phyloP scores from a whole-genome alignment of 2,329 filamentous ascomycete genomes.

The Biscogniauxia marginata region DNA sequence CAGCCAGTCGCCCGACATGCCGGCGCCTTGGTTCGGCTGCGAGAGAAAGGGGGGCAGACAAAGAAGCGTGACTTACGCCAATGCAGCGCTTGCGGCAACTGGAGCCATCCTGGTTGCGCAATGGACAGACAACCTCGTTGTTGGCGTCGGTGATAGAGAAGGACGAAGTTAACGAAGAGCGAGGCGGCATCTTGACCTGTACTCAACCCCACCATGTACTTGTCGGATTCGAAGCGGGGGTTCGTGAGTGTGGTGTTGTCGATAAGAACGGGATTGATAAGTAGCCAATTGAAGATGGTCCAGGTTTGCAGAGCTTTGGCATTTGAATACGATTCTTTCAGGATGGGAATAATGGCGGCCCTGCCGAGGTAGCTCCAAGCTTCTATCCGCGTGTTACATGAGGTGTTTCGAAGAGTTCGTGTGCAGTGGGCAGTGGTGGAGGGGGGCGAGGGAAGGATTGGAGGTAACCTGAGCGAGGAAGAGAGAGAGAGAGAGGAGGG shows the following conservation, averaged over 20 bases:
- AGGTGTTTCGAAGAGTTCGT: conserved; percentile 40
- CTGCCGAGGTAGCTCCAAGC: conserved; percentile 37
- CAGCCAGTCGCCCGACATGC: too few relatives aligned
- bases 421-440: conserved; percentile 20
- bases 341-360: conserved; percentile 15
- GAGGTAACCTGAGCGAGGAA: conserved; percentile 19
- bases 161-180: conserved; percentile 81
- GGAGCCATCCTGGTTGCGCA: conserved; percentile 94
- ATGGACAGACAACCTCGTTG: conserved; percentile 94
- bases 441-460: conserved; percentile 15
- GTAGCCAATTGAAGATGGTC: conserved; percentile 19
- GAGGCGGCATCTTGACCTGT: conserved; percentile 75
- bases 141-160: conserved; percentile 90
- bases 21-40: too few relatives aligned
- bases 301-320: too few relatives aligned
- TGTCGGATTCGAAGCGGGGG: conserved; percentile 33
- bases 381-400: conserved; percentile 42
- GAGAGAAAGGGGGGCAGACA: conserved; percentile 8
- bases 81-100: conserved; percentile 97
- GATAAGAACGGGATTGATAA: conserved; percentile 27
- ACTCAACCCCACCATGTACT: conserved; percentile 51
- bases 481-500: conserved; percentile 9
- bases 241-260: conserved; percentile 27
- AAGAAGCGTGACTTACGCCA: conserved; percentile 70
- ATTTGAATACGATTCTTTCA: too few relatives aligned